Percentiles rank a stretch among this genome's conserved stretches.
phyloP scores from a whole-genome alignment of 495 filamentous ascomycete genomes.

The Xylaria nigripes region DNA sequence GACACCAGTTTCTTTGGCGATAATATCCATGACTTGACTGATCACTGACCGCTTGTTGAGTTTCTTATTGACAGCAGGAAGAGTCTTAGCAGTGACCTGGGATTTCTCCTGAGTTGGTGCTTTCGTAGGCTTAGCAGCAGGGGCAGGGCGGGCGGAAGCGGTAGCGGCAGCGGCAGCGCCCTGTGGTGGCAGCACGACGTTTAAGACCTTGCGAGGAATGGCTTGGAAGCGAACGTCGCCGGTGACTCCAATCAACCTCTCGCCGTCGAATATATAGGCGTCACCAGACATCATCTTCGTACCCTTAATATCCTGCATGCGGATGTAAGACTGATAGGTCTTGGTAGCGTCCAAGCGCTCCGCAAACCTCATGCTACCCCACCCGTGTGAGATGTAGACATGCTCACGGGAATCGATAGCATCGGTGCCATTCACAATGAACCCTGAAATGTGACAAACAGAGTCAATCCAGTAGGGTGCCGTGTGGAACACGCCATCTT shows the following conservation, averaged over 20 bases:
- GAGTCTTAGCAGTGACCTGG: constrained; percentile 35
- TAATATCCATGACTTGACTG: constrained; percentile 49
- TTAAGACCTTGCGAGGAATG: constrained; percentile 58
- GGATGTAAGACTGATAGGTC: constrained; percentile 64
- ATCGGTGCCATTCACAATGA: constrained; percentile 74
- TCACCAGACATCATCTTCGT: constrained; percentile 49
- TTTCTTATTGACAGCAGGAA: constrained; percentile 36
- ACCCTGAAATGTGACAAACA: constrained; percentile 59
- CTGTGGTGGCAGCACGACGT: constrained; percentile 54
- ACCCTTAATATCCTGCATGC: constrained; percentile 52
- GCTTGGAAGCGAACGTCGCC: constrained; percentile 56
- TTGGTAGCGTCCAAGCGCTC: constrained; percentile 54
- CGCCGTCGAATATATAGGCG: constrained; percentile 58
- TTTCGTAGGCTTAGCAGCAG: constrained; percentile 37
- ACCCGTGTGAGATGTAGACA: constrained; percentile 74
- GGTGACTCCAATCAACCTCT: constrained; percentile 47
- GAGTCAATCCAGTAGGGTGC: constrained; percentile 71
- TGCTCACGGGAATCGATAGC: constrained; percentile 59
- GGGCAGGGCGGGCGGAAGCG: constrained; percentile 26
- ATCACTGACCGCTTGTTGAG: constrained; percentile 28
- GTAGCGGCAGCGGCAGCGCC: constrained; percentile 34
- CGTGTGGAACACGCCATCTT: constrained; percentile 56
- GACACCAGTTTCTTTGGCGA: constrained; percentile 60
- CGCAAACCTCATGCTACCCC: constrained; percentile 64
- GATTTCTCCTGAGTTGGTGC: constrained; percentile 33